Percentiles rank a stretch among this genome's conserved stretches.
Evolutionary conservation across 805 yeast species (phyloP).

Genomic region (Debaryomyces tyrocola): DNA sequence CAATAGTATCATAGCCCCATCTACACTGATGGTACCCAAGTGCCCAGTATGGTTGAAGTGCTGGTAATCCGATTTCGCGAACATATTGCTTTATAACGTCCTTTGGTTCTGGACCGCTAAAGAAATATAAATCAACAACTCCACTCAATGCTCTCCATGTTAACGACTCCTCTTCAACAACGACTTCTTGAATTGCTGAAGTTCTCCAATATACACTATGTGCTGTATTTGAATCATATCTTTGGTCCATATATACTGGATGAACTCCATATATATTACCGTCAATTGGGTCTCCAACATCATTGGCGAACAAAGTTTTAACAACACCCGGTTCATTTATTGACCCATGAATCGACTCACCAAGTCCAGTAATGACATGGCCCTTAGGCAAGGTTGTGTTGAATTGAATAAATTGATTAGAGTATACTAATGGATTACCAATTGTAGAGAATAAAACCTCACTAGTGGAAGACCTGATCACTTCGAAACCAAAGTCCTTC

Average conservation of each 20-base stretch:
- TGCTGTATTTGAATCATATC: conserved; percentile 16
- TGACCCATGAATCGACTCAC: conserved; percentile 30
- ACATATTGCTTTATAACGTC: conserved; percentile 23
- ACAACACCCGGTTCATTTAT: conserved; percentile 24
- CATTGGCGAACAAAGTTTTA: conserved; percentile 28
- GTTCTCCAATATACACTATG: conserved; percentile 34
- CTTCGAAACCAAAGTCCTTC: conserved; percentile 13
- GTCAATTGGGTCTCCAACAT: conserved; percentile 24
- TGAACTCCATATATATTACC: conserved; percentile 33
- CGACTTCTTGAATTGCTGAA: conserved; percentile 26
- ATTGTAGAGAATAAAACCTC: conserved; percentile 27
- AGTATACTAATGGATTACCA: conserved; percentile 28
- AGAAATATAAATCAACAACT: conserved; percentile 25
- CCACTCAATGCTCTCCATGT: conserved; percentile 31
- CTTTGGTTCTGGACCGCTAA: conserved; percentile 22
- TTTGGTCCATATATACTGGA: conserved; percentile 30
- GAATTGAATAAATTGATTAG: conserved; percentile 31
- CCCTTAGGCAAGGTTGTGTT: conserved; percentile 25
- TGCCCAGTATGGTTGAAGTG: conserved; percentile 26
- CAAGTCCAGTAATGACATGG: conserved; percentile 29
- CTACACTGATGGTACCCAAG: conserved; percentile 26
- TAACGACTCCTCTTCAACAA: conserved; percentile 22
- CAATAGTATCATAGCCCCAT: conserved; percentile 23
- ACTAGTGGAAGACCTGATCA: conserved; percentile 18
- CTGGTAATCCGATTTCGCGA: conserved; percentile 20